phyloP scores from a whole-genome alignment of 2,329 filamentous ascomycete genomes.

The Aureobasidium sp. region DNA sequence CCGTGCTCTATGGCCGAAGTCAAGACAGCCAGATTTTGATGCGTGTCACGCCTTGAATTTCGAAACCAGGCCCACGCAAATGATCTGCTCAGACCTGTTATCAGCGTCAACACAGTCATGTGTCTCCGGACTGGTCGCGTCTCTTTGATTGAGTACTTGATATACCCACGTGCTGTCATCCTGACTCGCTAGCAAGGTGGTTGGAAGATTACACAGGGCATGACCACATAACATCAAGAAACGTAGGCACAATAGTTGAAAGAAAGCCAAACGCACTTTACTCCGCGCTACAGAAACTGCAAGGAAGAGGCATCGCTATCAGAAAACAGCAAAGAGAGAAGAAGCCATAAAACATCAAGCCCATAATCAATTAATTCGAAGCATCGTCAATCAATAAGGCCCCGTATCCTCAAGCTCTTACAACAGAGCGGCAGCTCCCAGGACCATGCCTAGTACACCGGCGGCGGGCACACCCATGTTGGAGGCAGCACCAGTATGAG shows the following conservation, averaged over 20 bases:
- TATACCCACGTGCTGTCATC: too few relatives aligned
- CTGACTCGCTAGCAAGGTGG: background rate
- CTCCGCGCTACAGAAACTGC: background rate
- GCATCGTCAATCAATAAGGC: background rate
- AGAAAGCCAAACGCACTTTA: background rate
- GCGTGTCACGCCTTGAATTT: too few relatives aligned
- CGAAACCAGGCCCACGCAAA: too few relatives aligned
- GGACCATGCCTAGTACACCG: constrained; percentile 12
- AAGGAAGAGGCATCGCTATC: background rate
- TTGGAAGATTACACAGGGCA: background rate
- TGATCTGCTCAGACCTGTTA: too few relatives aligned
- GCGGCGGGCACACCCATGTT: constrained; percentile 11
- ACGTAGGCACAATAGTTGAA: background rate
- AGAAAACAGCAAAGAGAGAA: background rate
- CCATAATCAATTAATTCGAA: background rate
- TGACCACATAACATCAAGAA: background rate
- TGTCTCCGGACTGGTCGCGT: too few relatives aligned
- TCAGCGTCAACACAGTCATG: too few relatives aligned
- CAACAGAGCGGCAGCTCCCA: constrained; percentile 17
- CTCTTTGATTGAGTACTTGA: too few relatives aligned
- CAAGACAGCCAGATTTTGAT: too few relatives aligned
- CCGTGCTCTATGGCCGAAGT: too few relatives aligned
- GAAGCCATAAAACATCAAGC: background rate
- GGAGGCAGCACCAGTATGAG: constrained; percentile 14
- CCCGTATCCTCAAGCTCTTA: background rate